Evolutionary conservation across 768 basidiomycete species (phyloP).

Genomic region (Rhizopogon sp.): DNA sequence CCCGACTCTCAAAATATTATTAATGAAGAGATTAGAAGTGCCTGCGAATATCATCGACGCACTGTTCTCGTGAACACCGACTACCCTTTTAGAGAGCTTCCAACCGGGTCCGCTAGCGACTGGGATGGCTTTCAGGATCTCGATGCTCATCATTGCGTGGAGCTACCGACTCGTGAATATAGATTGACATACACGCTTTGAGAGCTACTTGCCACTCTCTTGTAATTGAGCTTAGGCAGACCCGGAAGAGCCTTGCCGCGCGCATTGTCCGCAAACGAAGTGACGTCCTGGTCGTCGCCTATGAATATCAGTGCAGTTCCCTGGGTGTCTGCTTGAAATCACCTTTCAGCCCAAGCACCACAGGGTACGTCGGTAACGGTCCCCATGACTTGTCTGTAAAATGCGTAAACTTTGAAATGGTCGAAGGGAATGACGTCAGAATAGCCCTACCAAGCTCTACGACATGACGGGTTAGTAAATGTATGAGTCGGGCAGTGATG

Average conservation of each 20-base stretch:
- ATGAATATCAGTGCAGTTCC: not conserved
- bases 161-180: conserved; percentile 37
- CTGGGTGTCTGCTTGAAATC: not conserved
- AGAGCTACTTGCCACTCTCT: conserved; percentile 46
- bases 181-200: not conserved
- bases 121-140: conserved; percentile 76
- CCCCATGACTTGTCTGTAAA: conserved; percentile 59
- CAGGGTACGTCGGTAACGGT: conserved; percentile 82
- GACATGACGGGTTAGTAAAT: not conserved
- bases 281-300: conserved; percentile 62
- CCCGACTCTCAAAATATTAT: conserved; percentile 52
- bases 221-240: conserved; percentile 55
- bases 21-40: not conserved
- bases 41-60: conserved; percentile 17
- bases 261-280: conserved; percentile 53
- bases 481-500: not conserved
- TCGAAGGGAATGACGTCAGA: not conserved
- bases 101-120: conserved; percentile 73
- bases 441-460: conserved; percentile 46
- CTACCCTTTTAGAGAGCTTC: conserved; percentile 62
- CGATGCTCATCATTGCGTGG: conserved; percentile 75
- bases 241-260: conserved; percentile 46
- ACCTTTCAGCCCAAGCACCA: conserved; percentile 72
- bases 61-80: conserved; percentile 82
- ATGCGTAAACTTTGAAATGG: not conserved